Evolutionary conservation across 148 eudicot genomes (phyloP), one percentile per base, ranked within the genome.

Genomic region (Polygonum aviculare): DNA sequence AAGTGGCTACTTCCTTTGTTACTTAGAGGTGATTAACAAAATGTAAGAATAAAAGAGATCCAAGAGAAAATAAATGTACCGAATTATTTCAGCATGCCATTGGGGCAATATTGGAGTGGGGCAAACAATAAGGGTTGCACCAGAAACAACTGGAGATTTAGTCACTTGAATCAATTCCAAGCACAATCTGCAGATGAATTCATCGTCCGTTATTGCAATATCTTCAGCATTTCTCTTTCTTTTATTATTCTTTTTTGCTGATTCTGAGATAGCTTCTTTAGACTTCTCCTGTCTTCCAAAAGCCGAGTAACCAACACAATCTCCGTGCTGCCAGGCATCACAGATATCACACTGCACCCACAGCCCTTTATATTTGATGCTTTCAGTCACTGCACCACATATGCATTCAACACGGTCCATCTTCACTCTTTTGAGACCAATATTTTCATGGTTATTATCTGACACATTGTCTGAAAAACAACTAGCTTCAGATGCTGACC

Each of bases 251-350:
- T 78, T 82, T 54, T 52, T 44, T 51, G 40, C 71, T 70, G 70
- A 78, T 54, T 74, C 77, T 67, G 78, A 44, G 47, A 76, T 75
- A n/a, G 69, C 78, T 74, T 78, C 75, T 74, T 73, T 75, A 35
- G 78, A 73, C 77, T 77, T 83, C 77, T 76, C 77, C 75, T 54
- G 70, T 36, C 76, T 86, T 75, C 74, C 77, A 65, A 78, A 71
- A 77, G 80, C 74, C 47, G 91, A 82, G 83, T 83, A 95, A 36
- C 85, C 87, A 77, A 95, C 94, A 84, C 99, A 95, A 55, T 93
- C 96, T 69, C 88, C 97, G 85, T 95, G 97, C 80, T 95, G 99
- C 99, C 99, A 95, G 76, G 99, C 97, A 91, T 95, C 99, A 82
- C 99, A 95, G 15, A 86, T 74, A 86, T 95, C 99, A 88, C 99